Conservation (phyloP, 2,329 filamentous ascomycete species). For the Aspergillus brasiliensis region DNA sequence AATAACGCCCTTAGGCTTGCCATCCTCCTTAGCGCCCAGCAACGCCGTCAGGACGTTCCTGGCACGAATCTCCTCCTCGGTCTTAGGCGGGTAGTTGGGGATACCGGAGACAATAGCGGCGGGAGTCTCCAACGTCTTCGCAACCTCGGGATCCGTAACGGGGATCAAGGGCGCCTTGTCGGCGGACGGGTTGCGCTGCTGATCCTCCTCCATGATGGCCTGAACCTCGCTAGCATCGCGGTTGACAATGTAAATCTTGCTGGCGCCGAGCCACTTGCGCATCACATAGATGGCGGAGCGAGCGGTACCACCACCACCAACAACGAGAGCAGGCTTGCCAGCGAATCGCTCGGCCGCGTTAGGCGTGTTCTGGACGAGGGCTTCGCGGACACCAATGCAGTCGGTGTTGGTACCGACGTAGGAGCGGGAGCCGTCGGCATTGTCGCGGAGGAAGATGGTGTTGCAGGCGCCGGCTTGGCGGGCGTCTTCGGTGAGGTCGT, state of each 20-base stretch:
- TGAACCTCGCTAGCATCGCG: slow-evolving; percentile 68
- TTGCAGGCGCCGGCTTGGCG: slow-evolving; percentile 76
- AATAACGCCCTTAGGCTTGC: slow-evolving; percentile 62
- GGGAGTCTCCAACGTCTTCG: slow-evolving; percentile 58
- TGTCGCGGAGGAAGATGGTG: slow-evolving; percentile 67
- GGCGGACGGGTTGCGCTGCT: slow-evolving; percentile 54
- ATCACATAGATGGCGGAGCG: slow-evolving; percentile 76
- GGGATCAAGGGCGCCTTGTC: slow-evolving; percentile 56
- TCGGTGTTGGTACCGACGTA: slow-evolving; percentile 80
- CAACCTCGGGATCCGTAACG: slow-evolving; percentile 64
- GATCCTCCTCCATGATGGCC: slow-evolving; percentile 64
- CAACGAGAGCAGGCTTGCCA: slow-evolving; percentile 67
- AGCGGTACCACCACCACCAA: slow-evolving; percentile 79
- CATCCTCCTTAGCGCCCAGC: slow-evolving; percentile 27
- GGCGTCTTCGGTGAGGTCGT: slow-evolving; percentile 72
- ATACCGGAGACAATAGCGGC: slow-evolving; percentile 73
- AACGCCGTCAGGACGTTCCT: slow-evolving; percentile 53
- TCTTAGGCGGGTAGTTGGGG: slow-evolving; percentile 72
- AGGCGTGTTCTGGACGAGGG: slow-evolving; percentile 60
- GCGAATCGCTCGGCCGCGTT: slow-evolving; percentile 28
- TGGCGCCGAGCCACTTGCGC: slow-evolving; percentile 67
- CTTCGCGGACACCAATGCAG: slow-evolving; percentile 74
- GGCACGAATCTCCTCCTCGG: slow-evolving; percentile 62
- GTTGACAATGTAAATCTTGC: slow-evolving; percentile 75
- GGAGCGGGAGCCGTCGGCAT: slow-evolving; percentile 39